phyloP scores from a whole-genome alignment of 371 early-diverging fungal genomes.

The Rhizopus sp. region DNA sequence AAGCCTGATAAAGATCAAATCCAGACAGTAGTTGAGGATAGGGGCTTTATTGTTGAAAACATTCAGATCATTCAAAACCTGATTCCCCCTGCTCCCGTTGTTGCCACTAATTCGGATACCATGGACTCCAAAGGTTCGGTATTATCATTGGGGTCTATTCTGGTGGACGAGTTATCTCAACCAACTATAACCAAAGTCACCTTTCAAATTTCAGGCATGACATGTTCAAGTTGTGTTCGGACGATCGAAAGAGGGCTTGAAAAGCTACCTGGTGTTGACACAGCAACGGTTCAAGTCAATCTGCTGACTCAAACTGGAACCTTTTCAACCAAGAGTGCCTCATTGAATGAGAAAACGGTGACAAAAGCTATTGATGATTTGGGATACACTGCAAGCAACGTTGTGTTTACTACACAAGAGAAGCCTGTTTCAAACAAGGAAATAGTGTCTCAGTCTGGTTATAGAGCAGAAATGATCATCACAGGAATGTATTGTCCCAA shows the following conservation, averaged over 20 bases:
- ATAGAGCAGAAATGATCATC: slow-evolving; percentile 39
- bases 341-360: slow-evolving; percentile 37
- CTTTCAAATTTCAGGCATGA: slow-evolving; percentile 89
- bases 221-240: slow-evolving; percentile 79
- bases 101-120: slow-evolving; percentile 7
- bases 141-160: slow-evolving; percentile 26
- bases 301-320: slow-evolving; percentile 69
- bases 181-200: slow-evolving; percentile 42
- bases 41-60: slow-evolving; percentile 45
- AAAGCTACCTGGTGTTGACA: slow-evolving; percentile 66
- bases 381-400: slow-evolving; percentile 61
- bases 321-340: slow-evolving; percentile 36
- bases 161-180: slow-evolving; percentile 22
- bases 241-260: slow-evolving; percentile 73
- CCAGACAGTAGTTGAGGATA: slow-evolving; percentile 30
- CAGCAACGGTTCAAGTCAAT: slow-evolving; percentile 68
- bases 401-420: slow-evolving; percentile 25
- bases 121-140: slow-evolving; percentile 15
- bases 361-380: slow-evolving; percentile 53
- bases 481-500: slow-evolving; percentile 73
- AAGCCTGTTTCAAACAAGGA: neutral
- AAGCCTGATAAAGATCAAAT: slow-evolving; percentile 30
- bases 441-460: neutral
- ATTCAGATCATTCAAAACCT: slow-evolving; percentile 51
- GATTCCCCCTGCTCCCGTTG: slow-evolving; percentile 25